Conservation (phyloP, 2,329 filamentous ascomycete species). For the Talaromyces sp. region DNA sequence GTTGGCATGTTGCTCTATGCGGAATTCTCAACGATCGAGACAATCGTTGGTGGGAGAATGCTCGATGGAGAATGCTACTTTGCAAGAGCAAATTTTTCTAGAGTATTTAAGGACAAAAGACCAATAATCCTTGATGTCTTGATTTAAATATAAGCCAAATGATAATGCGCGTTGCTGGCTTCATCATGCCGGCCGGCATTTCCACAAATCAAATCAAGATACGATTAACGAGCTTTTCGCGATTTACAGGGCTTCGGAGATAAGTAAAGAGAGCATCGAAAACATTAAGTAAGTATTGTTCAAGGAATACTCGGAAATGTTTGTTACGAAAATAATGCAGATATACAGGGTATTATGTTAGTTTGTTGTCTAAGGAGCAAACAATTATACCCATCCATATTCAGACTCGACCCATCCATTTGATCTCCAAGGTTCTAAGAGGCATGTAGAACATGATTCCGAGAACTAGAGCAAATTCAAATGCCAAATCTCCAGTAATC, state of each 20-base stretch:
- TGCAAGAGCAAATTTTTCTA: too few species aligned
- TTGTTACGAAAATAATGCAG: neutral
- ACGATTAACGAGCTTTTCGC: neutral
- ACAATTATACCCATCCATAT: neutral
- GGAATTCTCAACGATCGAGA: neutral
- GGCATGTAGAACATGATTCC: slow-evolving; percentile 51
- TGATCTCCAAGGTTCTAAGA: slow-evolving; percentile 50
- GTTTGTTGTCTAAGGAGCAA: neutral
- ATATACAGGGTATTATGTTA: neutral
- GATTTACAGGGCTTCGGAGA: neutral
- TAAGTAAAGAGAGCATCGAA: neutral
- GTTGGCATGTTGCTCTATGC: neutral
- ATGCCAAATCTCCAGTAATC: slow-evolving; percentile 60
- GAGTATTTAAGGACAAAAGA: too few species aligned
- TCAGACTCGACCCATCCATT: slow-evolving; percentile 33
- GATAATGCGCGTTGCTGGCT: neutral
- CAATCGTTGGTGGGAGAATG: neutral
- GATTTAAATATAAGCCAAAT: too few species aligned
- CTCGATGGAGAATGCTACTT: too few species aligned
- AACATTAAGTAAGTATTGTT: neutral
- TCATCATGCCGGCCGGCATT: neutral
- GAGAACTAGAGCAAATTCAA: slow-evolving; percentile 65
- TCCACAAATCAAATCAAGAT: neutral
- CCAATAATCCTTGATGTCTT: too few species aligned
- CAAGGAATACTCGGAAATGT: neutral